phyloP scores from a whole-genome alignment of 768 basidiomycete species.

The Lyophyllum decastes region DNA sequence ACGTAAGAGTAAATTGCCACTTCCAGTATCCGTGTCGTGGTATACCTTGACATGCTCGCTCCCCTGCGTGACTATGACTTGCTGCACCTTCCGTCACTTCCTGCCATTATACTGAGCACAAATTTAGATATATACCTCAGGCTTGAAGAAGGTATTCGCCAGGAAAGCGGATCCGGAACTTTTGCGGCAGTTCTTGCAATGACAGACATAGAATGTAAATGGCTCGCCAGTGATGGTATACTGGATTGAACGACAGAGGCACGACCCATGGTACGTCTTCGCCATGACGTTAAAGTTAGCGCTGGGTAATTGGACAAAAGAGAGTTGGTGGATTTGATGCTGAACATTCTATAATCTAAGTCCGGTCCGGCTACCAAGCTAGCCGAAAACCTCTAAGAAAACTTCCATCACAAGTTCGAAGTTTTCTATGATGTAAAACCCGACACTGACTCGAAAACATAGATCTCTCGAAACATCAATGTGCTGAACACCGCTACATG shows the following conservation, averaged over 20 bases:
- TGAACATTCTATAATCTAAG: no score
- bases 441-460: no score
- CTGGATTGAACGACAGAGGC: constrained; percentile 15
- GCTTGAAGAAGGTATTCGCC: constrained; percentile 25
- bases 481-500: no score
- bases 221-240: constrained; percentile 20
- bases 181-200: constrained; percentile 27
- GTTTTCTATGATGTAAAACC: no score
- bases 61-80: constrained; percentile 23
- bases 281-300: constrained; percentile 3
- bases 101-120: neutral
- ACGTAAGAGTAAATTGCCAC: constrained; percentile 23
- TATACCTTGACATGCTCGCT: constrained; percentile 22
- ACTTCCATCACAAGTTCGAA: no score
- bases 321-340: neutral
- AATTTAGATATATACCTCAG: constrained; percentile 17
- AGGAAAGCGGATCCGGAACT: constrained; percentile 25
- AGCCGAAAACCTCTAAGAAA: no score
- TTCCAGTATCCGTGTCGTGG: constrained; percentile 23
- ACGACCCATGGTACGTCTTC: constrained; percentile 13
- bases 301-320: neutral
- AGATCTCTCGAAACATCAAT: no score
- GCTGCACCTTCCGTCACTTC: constrained; percentile 9
- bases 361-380: neutral
- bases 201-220: constrained; percentile 21